Evolutionary conservation across 257 asterid genomes (phyloP).

Genomic region (Rhazya stricta): DNA sequence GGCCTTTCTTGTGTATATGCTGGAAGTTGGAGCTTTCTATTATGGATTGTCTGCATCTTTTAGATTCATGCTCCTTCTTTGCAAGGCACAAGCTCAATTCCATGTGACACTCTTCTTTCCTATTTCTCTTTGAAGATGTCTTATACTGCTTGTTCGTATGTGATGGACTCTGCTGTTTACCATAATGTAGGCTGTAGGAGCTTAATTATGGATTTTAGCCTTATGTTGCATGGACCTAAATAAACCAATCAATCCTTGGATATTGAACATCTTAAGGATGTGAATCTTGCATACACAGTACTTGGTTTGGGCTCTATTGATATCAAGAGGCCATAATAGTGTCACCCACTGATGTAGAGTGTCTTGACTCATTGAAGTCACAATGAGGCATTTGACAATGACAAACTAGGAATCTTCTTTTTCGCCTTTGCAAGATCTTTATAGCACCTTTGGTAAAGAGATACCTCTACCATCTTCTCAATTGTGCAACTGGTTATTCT

Average conservation of each 20-base stretch:
- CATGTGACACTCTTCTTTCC: neutral
- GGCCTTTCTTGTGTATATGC: neutral
- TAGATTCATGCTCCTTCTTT: neutral
- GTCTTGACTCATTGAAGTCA: conserved; percentile 26
- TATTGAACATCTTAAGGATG: neutral
- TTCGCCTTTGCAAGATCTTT: conserved; percentile 37
- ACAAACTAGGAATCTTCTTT: conserved; percentile 51
- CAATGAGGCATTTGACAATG: conserved; percentile 32
- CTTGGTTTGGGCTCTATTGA: conserved; percentile 2
- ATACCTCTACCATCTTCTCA: conserved; percentile 33
- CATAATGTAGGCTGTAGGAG: neutral
- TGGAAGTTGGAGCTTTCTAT: neutral
- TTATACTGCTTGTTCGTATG: neutral
- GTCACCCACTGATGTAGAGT: conserved; percentile 26
- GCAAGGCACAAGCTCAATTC: neutral
- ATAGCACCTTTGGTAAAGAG: conserved; percentile 32
- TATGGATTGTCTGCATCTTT: neutral
- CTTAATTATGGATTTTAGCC: conserved; percentile 1
- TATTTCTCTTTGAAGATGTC: neutral
- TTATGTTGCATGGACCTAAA: neutral
- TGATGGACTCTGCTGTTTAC: neutral
- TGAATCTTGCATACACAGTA: conserved; percentile 4
- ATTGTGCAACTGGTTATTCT: conserved; percentile 20
- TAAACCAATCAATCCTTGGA: neutral
- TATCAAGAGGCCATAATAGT: conserved; percentile 26